Evolutionary conservation across 352 stramenopile genomes (phyloP).

Genomic region (Phytophthora europaea): DNA sequence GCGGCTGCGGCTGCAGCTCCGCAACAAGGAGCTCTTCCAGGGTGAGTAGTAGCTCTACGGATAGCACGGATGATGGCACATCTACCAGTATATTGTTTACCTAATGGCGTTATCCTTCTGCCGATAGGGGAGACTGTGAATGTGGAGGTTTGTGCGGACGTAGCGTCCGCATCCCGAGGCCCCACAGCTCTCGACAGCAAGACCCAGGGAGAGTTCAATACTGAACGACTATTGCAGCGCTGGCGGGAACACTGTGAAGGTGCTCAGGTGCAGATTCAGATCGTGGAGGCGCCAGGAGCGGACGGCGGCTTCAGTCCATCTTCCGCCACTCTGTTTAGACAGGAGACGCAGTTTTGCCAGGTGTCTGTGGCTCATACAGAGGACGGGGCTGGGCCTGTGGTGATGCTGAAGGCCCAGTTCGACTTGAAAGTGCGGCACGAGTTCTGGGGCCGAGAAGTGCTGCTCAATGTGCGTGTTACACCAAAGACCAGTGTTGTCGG

Average conservation of each 20-base stretch:
- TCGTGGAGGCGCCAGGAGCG: constrained; percentile 39
- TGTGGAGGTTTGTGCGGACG: constrained; percentile 49
- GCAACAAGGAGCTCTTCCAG: constrained; percentile 69
- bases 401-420: constrained; percentile 56
- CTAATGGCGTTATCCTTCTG: constrained; percentile 1
- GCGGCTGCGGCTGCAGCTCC: constrained; percentile 61
- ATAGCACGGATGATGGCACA: constrained; percentile 3
- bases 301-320: constrained; percentile 23
- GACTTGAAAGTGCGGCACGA: constrained; percentile 71
- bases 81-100: constrained; percentile 10
- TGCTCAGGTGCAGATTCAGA: constrained; percentile 61
- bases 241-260: constrained; percentile 58
- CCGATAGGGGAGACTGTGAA: constrained; percentile 52
- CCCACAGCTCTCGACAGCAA: constrained; percentile 4
- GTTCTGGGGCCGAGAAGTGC: constrained; percentile 65
- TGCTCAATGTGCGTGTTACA: constrained; percentile 62
- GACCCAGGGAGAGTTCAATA: background rate
- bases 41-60: constrained; percentile 34
- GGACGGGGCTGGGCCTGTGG: constrained; percentile 1
- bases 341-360: constrained; percentile 64
- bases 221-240: constrained; percentile 29
- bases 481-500: constrained; percentile 34
- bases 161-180: constrained; percentile 8
- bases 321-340: constrained; percentile 59
- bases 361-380: constrained; percentile 26